Percentiles rank a stretch among this genome's conserved stretches.
These are phyloP conservation scores for Phytophthora foliorum DNA, from an alignment of 352 stramenopile genomes.

Conservation along the genomic window DNA sequence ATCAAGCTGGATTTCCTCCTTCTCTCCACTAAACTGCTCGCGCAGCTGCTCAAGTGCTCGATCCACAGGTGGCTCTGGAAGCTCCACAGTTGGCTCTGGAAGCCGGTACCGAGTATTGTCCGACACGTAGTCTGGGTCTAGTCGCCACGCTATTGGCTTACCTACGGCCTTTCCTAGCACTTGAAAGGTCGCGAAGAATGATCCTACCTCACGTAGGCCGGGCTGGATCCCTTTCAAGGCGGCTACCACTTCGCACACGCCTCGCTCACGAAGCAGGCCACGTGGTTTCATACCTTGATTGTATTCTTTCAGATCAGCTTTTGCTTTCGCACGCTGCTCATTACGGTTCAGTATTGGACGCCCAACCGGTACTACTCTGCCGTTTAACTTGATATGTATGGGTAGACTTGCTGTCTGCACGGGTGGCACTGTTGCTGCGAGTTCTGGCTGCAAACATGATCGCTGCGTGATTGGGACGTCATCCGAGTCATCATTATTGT, in stretches of 20 bases:
- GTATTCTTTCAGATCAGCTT: slow-evolving; percentile 12
- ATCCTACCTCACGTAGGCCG: too few species aligned
- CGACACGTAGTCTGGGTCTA: not conserved
- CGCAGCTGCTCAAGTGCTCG: not conserved
- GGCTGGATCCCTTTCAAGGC: too few species aligned
- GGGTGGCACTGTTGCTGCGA: too few species aligned
- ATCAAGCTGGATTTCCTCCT: not conserved
- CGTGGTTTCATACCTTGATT: slow-evolving; percentile 6
- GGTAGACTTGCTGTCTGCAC: too few species aligned
- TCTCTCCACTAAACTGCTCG: not conserved
- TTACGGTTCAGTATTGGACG: not conserved
- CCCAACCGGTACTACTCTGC: not conserved
- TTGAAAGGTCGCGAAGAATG: too few species aligned
- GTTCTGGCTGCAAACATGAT: too few species aligned
- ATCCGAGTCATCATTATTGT: too few species aligned
- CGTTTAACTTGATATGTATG: not conserved
- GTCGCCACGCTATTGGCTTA: not conserved
- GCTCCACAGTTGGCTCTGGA: slow-evolving; percentile 5
- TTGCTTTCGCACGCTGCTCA: slow-evolving; percentile 6
- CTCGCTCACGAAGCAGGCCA: too few species aligned
- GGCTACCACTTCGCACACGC: too few species aligned
- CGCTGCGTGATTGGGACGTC: too few species aligned
- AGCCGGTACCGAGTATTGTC: slow-evolving; percentile 15
- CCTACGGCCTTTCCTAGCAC: not conserved
- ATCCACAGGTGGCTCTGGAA: slow-evolving; percentile 11